These are phyloP conservation scores for Colletotrichum truncatum DNA, from an alignment of 2,329 filamentous ascomycete species.

Conservation along the genomic window DNA sequence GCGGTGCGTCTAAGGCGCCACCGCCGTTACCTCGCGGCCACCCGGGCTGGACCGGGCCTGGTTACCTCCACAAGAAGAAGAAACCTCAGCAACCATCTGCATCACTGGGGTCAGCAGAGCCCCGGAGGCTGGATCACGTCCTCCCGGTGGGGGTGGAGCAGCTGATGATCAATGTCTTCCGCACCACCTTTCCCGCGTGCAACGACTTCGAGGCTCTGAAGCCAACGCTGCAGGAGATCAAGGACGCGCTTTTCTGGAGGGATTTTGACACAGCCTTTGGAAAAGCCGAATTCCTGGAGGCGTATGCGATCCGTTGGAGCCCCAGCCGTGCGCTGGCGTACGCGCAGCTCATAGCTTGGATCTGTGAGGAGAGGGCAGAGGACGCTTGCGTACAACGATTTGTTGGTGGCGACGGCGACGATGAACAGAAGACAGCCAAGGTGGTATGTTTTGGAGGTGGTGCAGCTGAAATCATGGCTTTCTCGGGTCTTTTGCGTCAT, in stretches of 20 bases:
- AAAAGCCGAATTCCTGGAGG: conserved; percentile 29
- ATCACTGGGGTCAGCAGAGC: neutral
- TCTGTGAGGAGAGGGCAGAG: conserved; percentile 27
- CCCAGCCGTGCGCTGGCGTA: conserved; percentile 30
- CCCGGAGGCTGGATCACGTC: neutral
- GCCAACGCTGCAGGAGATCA: conserved; percentile 26
- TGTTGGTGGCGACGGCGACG: conserved; percentile 3
- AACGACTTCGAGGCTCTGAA: conserved; percentile 31
- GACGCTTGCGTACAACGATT: conserved; percentile 24
- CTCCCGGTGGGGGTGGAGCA: conserved; percentile 29
- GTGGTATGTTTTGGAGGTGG: conserved; percentile 31
- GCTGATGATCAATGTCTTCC: conserved; percentile 31
- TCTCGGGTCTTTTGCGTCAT: conserved; percentile 1
- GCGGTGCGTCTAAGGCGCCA: conserved; percentile 31
- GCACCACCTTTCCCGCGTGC: conserved; percentile 30
- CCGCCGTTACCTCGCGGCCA: conserved; percentile 15
- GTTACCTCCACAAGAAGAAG: conserved; percentile 20
- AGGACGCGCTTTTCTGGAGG: conserved; percentile 26
- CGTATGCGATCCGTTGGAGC: conserved; percentile 34
- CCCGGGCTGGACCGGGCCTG: conserved; percentile 30
- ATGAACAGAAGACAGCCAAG: conserved; percentile 10
- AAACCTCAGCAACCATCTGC: conserved; percentile 14
- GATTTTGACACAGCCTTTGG: conserved; percentile 30
- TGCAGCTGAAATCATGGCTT: conserved; percentile 31
- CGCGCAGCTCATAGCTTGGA: conserved; percentile 31